These are phyloP conservation scores for Stylosanthes scabra DNA, from an alignment of 331 rosid genomes.

Conservation along the genomic window DNA sequence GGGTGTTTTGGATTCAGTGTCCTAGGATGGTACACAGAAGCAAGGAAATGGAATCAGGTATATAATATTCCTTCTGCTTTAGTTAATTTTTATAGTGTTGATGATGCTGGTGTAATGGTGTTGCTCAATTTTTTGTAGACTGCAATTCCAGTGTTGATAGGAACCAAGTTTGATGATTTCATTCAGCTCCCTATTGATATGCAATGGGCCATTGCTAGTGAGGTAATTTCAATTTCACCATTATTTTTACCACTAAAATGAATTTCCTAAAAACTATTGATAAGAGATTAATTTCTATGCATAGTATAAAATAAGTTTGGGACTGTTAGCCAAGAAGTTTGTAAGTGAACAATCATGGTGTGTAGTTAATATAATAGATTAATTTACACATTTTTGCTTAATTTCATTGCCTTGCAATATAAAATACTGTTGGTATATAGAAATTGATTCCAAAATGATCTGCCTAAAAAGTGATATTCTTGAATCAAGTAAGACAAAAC, in stretches of 20 bases:
- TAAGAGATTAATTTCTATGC: background rate
- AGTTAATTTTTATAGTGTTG: slow-evolving; percentile 1
- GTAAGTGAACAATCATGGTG: no score
- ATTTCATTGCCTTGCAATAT: no score
- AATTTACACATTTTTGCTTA: no score
- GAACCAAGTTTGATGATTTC: slow-evolving; percentile 96
- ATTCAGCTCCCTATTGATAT: slow-evolving; percentile 95
- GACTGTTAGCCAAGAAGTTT: no score
- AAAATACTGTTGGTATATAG: no score
- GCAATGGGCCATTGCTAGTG: slow-evolving; percentile 94
- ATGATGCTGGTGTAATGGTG: background rate
- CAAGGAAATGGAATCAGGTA: slow-evolving; percentile 94
- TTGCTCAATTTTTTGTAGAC: slow-evolving; percentile 56
- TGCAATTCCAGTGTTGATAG: slow-evolving; percentile 90
- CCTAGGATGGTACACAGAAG: slow-evolving; percentile 73
- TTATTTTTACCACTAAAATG: background rate
- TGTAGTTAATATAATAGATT: no score
- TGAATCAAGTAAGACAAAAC: slow-evolving; percentile 13
- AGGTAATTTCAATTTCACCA: slow-evolving; percentile 57
- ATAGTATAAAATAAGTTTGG: no score
- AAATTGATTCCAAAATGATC: no score
- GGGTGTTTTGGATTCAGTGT: slow-evolving; percentile 77
- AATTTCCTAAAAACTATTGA: background rate
- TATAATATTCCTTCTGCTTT: background rate
- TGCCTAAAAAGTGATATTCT: background rate